Conservation (phyloP, 2,329 filamentous ascomycete genomes). For the Clonostachys chloroleuca region DNA sequence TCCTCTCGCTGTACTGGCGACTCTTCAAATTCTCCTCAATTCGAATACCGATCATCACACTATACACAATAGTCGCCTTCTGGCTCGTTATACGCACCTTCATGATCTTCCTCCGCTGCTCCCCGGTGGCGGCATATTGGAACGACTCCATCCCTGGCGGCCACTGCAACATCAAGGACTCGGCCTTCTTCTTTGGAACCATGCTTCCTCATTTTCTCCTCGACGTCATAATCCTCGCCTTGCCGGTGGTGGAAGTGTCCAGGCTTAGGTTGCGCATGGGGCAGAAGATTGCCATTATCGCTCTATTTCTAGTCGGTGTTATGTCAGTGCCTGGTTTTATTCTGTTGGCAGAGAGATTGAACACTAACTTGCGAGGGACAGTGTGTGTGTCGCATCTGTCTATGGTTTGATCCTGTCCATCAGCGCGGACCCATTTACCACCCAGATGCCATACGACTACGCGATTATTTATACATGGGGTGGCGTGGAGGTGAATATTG, state of each 20-base stretch:
- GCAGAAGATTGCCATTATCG: background rate
- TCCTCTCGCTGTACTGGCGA: conserved; percentile 3
- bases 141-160: background rate
- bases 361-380: background rate
- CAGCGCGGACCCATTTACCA: background rate
- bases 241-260: background rate
- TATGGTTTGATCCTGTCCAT: conserved; percentile 2
- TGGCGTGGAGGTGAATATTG: conserved; percentile 2
- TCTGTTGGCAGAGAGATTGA: background rate
- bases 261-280: background rate
- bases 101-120: background rate
- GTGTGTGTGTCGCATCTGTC: conserved; percentile 2
- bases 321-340: background rate
- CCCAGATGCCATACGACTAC: background rate
- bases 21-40: conserved; percentile 1
- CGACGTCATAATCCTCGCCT: background rate
- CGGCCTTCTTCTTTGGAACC: background rate
- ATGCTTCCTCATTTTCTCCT: background rate
- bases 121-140: background rate
- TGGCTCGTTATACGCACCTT: background rate
- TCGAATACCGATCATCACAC: conserved; percentile 1
- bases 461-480: conserved; percentile 1
- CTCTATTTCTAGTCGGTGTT: background rate
- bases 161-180: background rate
- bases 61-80: background rate